Evolutionary conservation across 2,329 filamentous ascomycete species (phyloP).

Genomic region (Pseudogymnoascus verrucosus): DNA sequence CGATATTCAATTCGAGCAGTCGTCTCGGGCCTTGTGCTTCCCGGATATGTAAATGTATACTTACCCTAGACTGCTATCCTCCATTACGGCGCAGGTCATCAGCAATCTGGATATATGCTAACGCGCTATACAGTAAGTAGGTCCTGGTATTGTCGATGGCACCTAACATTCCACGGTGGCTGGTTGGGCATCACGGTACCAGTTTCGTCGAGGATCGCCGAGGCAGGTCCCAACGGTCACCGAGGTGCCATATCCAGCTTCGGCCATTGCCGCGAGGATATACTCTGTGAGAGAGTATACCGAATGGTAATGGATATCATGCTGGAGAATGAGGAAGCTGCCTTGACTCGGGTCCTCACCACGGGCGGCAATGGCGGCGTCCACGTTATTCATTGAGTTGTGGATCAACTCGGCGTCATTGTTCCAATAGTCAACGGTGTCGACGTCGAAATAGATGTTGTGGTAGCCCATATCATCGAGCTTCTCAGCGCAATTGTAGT

Average conservation of each 20-base stretch:
- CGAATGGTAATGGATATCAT: conserved; percentile 32
- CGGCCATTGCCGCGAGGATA: conserved; percentile 29
- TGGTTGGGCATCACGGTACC: conserved; percentile 30
- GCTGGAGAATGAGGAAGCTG: conserved; percentile 42
- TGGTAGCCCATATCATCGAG: conserved; percentile 38
- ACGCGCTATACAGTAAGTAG: background rate
- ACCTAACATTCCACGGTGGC: background rate
- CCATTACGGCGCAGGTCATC: background rate
- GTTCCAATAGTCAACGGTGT: conserved; percentile 44
- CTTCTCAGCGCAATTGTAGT: conserved; percentile 29
- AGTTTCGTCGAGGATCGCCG: conserved; percentile 34
- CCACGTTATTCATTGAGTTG: conserved; percentile 37
- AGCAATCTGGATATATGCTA: background rate
- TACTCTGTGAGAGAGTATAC: conserved; percentile 30
- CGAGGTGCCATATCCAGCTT: conserved; percentile 28
- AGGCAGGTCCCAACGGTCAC: conserved; percentile 42
- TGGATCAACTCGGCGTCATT: conserved; percentile 35
- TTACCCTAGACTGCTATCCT: background rate
- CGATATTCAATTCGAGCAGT: background rate
- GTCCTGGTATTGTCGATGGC: background rate
- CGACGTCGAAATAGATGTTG: conserved; percentile 39
- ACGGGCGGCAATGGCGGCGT: conserved; percentile 16
- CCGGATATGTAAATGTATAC: background rate
- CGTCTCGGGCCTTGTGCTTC: background rate
- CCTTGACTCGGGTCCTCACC: conserved; percentile 13